These are phyloP conservation scores for Hordeum marinum DNA, from an alignment of 176 grass and related monocot genomes.

Conservation along the genomic window DNA sequence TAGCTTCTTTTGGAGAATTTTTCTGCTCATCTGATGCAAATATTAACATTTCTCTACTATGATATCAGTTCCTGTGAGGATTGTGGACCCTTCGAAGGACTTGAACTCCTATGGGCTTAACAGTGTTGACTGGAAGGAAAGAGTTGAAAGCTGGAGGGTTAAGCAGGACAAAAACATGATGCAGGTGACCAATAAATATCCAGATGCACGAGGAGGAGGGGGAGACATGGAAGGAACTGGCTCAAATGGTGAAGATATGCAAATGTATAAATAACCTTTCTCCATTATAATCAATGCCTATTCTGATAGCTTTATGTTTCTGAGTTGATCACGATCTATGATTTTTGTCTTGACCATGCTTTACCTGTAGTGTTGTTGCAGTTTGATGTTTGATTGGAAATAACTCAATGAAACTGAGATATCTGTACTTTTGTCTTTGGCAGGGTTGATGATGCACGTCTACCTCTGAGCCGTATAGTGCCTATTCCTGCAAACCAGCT, in stretches of 20 bases:
- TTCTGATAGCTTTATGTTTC: background rate
- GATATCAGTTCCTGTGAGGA: conserved; percentile 95
- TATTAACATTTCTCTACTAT: conserved; percentile 31
- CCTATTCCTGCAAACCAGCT: conserved; percentile 92
- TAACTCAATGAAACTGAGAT: conserved; percentile 17
- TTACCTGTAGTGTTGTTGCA: background rate
- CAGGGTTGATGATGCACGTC: conserved; percentile 98
- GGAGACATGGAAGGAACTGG: conserved; percentile 98
- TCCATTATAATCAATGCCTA: background rate
- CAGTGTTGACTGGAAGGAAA: conserved; percentile 98
- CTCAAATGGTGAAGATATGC: conserved; percentile 96
- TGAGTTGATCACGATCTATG: background rate
- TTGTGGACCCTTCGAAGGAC: conserved; percentile 96
- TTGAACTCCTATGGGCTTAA: conserved; percentile 96
- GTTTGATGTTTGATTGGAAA: background rate
- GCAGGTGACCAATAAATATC: conserved; percentile 85
- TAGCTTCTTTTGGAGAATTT: background rate
- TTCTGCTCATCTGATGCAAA: background rate
- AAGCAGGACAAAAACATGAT: conserved; percentile 96
- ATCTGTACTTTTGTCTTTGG: conserved; percentile 26
- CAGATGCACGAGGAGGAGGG: conserved; percentile 71
- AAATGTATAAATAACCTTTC: conserved; percentile 54
- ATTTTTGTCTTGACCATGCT: background rate
- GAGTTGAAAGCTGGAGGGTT: conserved; percentile 94
- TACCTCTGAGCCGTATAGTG: conserved; percentile 85